These are phyloP conservation scores for Quercus engelmannii DNA, from an alignment of 306 rosid species.

Conservation along the genomic window DNA sequence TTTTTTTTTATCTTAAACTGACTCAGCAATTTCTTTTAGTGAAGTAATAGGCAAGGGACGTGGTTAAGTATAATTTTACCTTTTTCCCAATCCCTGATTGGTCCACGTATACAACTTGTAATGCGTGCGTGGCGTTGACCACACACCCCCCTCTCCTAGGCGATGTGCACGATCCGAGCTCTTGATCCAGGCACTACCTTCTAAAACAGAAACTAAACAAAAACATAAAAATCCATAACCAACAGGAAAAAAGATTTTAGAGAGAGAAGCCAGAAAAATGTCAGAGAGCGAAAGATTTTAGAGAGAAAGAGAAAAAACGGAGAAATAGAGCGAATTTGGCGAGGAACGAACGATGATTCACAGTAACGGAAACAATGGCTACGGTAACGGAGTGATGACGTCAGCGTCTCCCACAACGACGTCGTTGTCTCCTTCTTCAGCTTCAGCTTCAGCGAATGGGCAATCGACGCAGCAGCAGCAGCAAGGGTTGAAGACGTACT, in stretches of 20 bases:
- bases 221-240: background rate
- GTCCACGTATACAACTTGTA: no score
- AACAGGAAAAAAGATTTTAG: no score
- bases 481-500: conserved; percentile 82
- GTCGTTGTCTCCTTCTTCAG: conserved; percentile 31
- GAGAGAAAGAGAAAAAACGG: background rate
- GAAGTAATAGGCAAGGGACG: fast-evolving
- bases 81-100: no score
- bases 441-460: conserved; percentile 37
- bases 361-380: background rate
- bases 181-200: background rate
- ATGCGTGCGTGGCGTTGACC: background rate
- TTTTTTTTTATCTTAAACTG: no score
- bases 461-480: conserved; percentile 31
- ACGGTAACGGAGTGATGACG: conserved; percentile 7
- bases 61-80: fast-evolving
- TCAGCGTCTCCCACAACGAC: conserved; percentile 22
- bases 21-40: no score
- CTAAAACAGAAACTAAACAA: background rate
- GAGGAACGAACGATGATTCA: background rate
- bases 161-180: background rate
- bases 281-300: background rate
- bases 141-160: background rate
- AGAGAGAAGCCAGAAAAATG: background rate
- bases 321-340: background rate